phyloP scores from a whole-genome alignment of 805 yeast genomes.

The Saturnispora sanitii region DNA sequence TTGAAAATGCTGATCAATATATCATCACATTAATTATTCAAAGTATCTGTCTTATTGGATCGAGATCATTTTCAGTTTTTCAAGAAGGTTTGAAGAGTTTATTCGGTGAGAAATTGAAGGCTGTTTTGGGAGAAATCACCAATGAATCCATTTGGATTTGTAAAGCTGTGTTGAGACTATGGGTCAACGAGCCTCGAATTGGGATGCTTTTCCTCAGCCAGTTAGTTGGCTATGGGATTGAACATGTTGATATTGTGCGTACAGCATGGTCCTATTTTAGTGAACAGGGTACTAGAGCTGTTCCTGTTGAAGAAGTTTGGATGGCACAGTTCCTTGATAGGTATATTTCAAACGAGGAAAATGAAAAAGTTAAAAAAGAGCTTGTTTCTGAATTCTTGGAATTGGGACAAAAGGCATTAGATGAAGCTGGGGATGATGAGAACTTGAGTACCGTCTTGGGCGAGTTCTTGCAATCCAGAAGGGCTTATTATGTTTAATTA shows the following conservation, averaged over 20 bases:
- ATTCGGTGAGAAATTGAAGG: constrained; percentile 21
- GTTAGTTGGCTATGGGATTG: constrained; percentile 36
- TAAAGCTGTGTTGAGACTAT: constrained; percentile 47
- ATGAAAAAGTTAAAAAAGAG: constrained; percentile 11
- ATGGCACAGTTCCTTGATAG: constrained; percentile 32
- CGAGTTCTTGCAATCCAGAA: no score
- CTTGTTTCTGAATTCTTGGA: constrained; percentile 10
- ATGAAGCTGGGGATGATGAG: no score
- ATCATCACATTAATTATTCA: constrained; percentile 57
- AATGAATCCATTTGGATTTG: constrained; percentile 36
- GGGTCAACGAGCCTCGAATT: constrained; percentile 57
- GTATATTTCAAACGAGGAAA: constrained; percentile 15
- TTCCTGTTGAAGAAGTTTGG: constrained; percentile 33
- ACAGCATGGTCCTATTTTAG: constrained; percentile 29
- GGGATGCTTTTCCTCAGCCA: constrained; percentile 52
- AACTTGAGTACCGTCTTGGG: no score
- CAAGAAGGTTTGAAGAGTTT: constrained; percentile 36
- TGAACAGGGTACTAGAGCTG: constrained; percentile 23
- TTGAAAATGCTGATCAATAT: constrained; percentile 29
- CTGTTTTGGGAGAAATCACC: constrained; percentile 18
- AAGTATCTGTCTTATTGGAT: constrained; percentile 71
- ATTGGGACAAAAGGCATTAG: no score
- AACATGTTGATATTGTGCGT: constrained; percentile 32
- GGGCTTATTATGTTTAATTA: no score
- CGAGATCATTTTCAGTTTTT: constrained; percentile 76